These are phyloP conservation scores for Pseudotulostoma volvatum DNA, from an alignment of 495 filamentous ascomycete species.

Conservation along the genomic window DNA sequence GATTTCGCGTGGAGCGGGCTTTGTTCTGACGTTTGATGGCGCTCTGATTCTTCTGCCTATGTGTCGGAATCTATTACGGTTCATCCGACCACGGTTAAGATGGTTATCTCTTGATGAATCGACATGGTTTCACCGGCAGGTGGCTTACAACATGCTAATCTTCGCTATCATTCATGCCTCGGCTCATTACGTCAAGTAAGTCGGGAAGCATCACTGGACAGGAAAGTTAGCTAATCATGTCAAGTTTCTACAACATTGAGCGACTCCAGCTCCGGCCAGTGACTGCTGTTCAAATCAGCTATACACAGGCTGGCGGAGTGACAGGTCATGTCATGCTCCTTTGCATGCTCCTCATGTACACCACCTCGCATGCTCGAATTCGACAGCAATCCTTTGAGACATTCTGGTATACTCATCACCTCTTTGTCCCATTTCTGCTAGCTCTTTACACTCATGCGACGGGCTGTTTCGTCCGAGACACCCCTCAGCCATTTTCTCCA, in stretches of 20 bases:
- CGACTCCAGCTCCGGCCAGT: constrained; percentile 64
- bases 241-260: constrained; percentile 90
- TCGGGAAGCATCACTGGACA: constrained; percentile 8
- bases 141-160: constrained; percentile 74
- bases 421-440: constrained; percentile 91
- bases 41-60: constrained; percentile 84
- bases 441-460: constrained; percentile 91
- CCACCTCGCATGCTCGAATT: constrained; percentile 82
- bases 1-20: constrained; percentile 83
- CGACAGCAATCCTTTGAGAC: constrained; percentile 95
- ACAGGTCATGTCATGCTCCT: constrained; percentile 97
- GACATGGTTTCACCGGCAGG: constrained; percentile 91
- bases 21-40: constrained; percentile 67
- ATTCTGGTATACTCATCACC: constrained; percentile 98
- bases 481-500: constrained; percentile 52
- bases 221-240: too few relatives aligned
- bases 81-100: constrained; percentile 69
- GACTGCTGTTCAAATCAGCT: constrained; percentile 85
- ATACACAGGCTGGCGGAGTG: constrained; percentile 72
- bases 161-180: constrained; percentile 64
- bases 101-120: constrained; percentile 89
- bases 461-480: constrained; percentile 87
- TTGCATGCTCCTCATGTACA: constrained; percentile 98
- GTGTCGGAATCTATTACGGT: constrained; percentile 77
- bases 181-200: constrained; percentile 91